Evolutionary conservation across 2,329 filamentous ascomycete species (phyloP), one percentile per base, ranked within the genome.

Genomic region (Cladobotryum mycophilum): DNA sequence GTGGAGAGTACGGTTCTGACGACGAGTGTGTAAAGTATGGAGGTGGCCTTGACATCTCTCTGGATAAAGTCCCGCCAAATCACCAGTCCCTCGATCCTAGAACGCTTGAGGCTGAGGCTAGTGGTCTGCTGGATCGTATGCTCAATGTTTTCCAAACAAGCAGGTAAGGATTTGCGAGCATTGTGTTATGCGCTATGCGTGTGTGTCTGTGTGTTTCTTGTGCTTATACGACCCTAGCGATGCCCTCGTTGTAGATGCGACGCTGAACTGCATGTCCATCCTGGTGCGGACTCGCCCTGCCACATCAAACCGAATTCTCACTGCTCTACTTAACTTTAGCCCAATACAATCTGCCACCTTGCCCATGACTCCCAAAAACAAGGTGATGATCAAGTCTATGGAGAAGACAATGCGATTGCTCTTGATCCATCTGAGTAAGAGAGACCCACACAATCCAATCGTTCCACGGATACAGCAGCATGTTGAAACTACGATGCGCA

Each of bases 51-150:
- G 92, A 97, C 64, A 86, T 95, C 40, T 96, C 91, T 20, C 76
- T 97, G 47, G 82, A 88, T 55, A 85, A 95, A 67, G 84, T 97
- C 6, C 88, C 92, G 18, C 79, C 84, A 58, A 88, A 87, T 56
- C 93, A 99, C 66, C 76, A 88, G 47, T 70, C 95, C 17, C 80
- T 99, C 47, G 84, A 89, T 55, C 80, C 86, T 42, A 81, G 85
- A 52, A 88, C 85, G 56, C 80, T 99, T 20, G 93, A 97, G 70
- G 93, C 95, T 14, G 93, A 99, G 72, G 89, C 90, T 17, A 90
- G 86, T 22, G 93, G 92, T 14, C 76, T 99, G 38, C 74, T 99
- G 53, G 95, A 99, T 69, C 83, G 93, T 59, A 82, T 99, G 69
- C 75, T 99, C 33, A 80, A 80, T 50, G 83, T 90, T 37, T 79